Base-by-base conservation (phyloP, 2,329 filamentous ascomycete species). In the Elsinoe arachidis region DNA sequence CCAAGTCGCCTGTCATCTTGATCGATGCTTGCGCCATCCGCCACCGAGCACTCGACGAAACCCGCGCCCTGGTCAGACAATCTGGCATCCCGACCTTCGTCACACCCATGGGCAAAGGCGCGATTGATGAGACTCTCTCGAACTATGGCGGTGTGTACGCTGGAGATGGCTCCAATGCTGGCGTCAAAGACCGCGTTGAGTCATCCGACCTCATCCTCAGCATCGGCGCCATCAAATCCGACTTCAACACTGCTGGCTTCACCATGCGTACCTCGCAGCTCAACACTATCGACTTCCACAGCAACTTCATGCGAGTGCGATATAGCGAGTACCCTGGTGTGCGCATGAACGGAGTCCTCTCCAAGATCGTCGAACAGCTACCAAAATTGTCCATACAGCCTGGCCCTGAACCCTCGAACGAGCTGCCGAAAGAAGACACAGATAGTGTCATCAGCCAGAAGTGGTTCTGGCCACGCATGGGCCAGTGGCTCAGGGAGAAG, bases 101-200 rank as follows among this genome's bases (percentile, higher is more conserved):
- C n/a, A 87, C 89, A 0, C 88, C 90, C 2, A 95, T 95, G 87
- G 90, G 90, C 47, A 95, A 95, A 74, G 82, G 89, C 15, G 87
- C 87, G 17, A 80, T 96, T 47, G 80, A 93, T 65, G 90, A 96
- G 71, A 80, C 80, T 1, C 79, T 87, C 47, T 75, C 79, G n/a
- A 87, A 82, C 66, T 95, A 86, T 63, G 87, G 87, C 19, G 90
- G 90, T 61, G 87, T 95, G 4, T 95, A 95, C 69, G 86, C 87
- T 7, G 90, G 90, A n/a, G 80, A 80, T 59, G 88, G 86, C 35
- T 90, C 85, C 33, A 80, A 85, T 55, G 78, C 81, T 1, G 78
- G 79, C 37, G 85, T 87, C 21, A 78, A 79, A 61, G 74, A 83
- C 43, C 77, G 79, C 26, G 80, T 90, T 19, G 87, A 90, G 66